Evolutionary conservation across 1,139 yeast genomes (phyloP), one percentile per base, ranked within the genome.

Genomic region (Suhomyces coccinellae): DNA sequence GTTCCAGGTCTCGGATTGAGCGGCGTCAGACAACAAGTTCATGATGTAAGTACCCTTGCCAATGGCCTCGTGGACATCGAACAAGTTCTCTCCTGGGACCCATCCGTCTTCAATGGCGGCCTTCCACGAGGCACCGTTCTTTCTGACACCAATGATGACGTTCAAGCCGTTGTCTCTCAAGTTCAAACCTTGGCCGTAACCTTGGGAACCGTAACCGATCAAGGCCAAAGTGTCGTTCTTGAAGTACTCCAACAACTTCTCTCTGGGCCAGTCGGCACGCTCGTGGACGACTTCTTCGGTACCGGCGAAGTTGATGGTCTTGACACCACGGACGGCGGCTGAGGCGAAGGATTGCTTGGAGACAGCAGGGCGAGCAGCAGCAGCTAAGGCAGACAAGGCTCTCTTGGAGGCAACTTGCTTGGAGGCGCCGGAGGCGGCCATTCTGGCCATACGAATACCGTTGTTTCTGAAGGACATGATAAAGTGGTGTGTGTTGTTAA

Each of bases 161-260:
- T 93, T 93, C 66, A 93, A 75, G 72, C 99, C 99, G 66, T 93
- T 91, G 82, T 93, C 99, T 80, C 99, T 88, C 80, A 93, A 78
- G 90, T 93, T 93, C 65, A 93, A 85, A 76, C 97, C 98, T 81
- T 93, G 99, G 69, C 99, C 99, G 81, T 93, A 93, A 77, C 99
- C 99, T 80, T 93, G 99, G 60, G 99, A 93, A 68, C 99, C 99
- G 83, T 93, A 93, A 75, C 99, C 99, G 62, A 93, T 91, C 67
- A 93, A 78, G 59, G 99, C 98, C 67, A 93, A 79, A 53, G 99
- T 93, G 73, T 93, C 99, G 75, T 91, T 79, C 83, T 93, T 91
- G 89, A 93, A 93, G 83, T 90, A 93, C 66, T 90, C 95, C 58
- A 85, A 80, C 65, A 93, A 81, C 80, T 87, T 93, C 79, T 93